These are phyloP conservation scores for Acidomyces sp. DNA, from an alignment of 495 filamentous ascomycete species.

Conservation along the genomic window DNA sequence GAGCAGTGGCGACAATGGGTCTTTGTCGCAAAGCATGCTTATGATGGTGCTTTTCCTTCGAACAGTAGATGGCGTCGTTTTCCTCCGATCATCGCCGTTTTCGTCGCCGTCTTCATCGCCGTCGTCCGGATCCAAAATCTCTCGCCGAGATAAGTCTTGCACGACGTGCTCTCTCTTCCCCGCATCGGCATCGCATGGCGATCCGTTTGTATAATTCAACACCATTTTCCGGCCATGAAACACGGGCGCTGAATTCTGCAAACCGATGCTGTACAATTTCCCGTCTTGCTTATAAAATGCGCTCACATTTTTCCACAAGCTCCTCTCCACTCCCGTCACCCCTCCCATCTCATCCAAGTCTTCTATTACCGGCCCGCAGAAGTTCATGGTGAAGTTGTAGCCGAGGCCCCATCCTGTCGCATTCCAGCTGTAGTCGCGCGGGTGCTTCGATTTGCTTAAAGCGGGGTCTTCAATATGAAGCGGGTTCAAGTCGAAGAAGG, in stretches of 20 bases:
- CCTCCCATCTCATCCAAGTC: constrained; percentile 48
- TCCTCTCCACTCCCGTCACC: constrained; percentile 44
- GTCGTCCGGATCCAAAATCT: constrained; percentile 20
- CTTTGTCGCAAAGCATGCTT: constrained; percentile 83
- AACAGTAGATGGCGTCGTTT: constrained; percentile 23
- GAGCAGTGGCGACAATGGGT: constrained; percentile 46
- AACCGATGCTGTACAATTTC: constrained; percentile 77
- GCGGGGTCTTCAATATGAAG: constrained; percentile 50
- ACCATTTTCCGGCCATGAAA: constrained; percentile 85
- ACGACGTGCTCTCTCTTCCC: constrained; percentile 2
- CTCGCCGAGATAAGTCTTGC: constrained; percentile 3
- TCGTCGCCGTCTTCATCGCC: constrained; percentile 31
- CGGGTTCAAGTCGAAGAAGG: constrained; percentile 81
- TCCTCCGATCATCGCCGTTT: constrained; percentile 25
- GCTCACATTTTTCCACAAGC: constrained; percentile 66
- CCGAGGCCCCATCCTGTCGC: constrained; percentile 74
- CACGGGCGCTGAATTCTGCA: constrained; percentile 50
- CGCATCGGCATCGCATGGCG: constrained; percentile 47
- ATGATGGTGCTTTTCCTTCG: constrained; percentile 77
- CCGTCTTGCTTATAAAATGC: constrained; percentile 70
- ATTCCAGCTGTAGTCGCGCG: constrained; percentile 61
- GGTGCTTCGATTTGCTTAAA: constrained; percentile 45
- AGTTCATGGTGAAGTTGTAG: constrained; percentile 88
- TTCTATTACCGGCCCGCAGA: constrained; percentile 80
- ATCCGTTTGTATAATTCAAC: constrained; percentile 82